Evolutionary conservation across 2,329 filamentous ascomycete genomes (phyloP).

Genomic region (Hypoxylon sp.): DNA sequence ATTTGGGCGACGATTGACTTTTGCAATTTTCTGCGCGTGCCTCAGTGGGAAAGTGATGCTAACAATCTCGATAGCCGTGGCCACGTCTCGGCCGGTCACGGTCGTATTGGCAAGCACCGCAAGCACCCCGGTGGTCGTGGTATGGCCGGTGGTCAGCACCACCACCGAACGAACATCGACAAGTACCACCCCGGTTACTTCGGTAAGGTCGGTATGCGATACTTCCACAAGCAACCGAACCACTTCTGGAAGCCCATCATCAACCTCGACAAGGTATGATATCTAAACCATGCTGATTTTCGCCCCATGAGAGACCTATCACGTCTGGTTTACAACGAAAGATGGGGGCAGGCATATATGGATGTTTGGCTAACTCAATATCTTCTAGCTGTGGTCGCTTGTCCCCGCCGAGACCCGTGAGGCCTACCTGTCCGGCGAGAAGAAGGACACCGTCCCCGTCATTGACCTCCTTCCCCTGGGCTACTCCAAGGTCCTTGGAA

Average conservation of each 20-base stretch:
- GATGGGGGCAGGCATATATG: not conserved
- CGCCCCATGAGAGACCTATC: not conserved
- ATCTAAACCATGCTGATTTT: slow-evolving; percentile 20
- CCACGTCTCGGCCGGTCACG: slow-evolving; percentile 98
- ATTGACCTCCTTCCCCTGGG: slow-evolving; percentile 97
- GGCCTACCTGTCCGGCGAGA: slow-evolving; percentile 83
- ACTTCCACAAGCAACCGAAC: slow-evolving; percentile 97
- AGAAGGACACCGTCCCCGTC: slow-evolving; percentile 94
- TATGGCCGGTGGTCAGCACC: slow-evolving; percentile 98
- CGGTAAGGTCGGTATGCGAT: slow-evolving; percentile 94
- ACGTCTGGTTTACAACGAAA: not conserved
- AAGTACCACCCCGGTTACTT: slow-evolving; percentile 99
- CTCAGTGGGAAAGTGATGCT: slow-evolving; percentile 43
- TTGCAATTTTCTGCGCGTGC: slow-evolving; percentile 1
- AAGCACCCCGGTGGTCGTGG: slow-evolving; percentile 88
- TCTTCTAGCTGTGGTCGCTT: slow-evolving; percentile 87
- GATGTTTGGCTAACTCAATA: slow-evolving; percentile 23
- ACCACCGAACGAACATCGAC: slow-evolving; percentile 87
- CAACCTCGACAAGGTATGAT: slow-evolving; percentile 95
- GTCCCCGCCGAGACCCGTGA: slow-evolving; percentile 94
- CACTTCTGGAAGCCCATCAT: slow-evolving; percentile 98
- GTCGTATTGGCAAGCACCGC: slow-evolving; percentile 98
- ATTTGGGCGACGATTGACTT: slow-evolving; percentile 20
- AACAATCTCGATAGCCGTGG: slow-evolving; percentile 76
- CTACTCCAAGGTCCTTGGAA: slow-evolving; percentile 99